A percentile compares a stretch with the other conserved stretches of the same genome.
Evolutionary conservation across 306 rosid genomes (phyloP).

Genomic region (Calophaca sinica): DNA sequence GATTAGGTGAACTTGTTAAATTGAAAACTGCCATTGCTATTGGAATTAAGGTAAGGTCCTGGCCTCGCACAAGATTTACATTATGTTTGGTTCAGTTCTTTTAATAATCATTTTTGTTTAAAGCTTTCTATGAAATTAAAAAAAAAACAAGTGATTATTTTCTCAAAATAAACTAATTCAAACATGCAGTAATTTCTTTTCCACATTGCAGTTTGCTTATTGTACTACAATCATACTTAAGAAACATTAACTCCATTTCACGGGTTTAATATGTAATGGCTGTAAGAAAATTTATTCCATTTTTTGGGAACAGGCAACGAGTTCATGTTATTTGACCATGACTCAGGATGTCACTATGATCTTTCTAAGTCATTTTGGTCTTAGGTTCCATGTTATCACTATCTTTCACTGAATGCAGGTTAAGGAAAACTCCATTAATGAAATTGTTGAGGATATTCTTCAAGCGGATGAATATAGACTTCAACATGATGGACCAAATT

Average conservation of each 20-base stretch:
- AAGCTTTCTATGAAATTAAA: not conserved
- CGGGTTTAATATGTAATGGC: not conserved
- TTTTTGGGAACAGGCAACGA: not conserved
- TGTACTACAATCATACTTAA: not conserved
- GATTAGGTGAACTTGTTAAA: slow-evolving; percentile 76
- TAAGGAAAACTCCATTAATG: slow-evolving; percentile 61
- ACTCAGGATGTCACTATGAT: not conserved
- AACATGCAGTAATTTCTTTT: too few relatives aligned
- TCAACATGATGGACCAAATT: slow-evolving; percentile 11
- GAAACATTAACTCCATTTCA: not conserved
- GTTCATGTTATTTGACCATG: slow-evolving; percentile 4
- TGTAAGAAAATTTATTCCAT: not conserved
- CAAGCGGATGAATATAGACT: slow-evolving; percentile 23
- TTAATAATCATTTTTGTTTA: not conserved
- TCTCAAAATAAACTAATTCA: not conserved
- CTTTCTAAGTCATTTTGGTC: not conserved
- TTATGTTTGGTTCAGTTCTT: not conserved
- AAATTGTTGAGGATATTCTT: slow-evolving; percentile 55
- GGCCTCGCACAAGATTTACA: not conserved
- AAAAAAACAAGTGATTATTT: slow-evolving; percentile 12
- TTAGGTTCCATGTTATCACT: not conserved
- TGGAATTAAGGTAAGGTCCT: slow-evolving; percentile 72
- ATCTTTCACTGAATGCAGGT: slow-evolving; percentile 53
- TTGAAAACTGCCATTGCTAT: slow-evolving; percentile 86
- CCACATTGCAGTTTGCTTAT: not conserved